phyloP scores from a whole-genome alignment of 1,284 basidiomycete genomes.

The Termitomyces sp. region DNA sequence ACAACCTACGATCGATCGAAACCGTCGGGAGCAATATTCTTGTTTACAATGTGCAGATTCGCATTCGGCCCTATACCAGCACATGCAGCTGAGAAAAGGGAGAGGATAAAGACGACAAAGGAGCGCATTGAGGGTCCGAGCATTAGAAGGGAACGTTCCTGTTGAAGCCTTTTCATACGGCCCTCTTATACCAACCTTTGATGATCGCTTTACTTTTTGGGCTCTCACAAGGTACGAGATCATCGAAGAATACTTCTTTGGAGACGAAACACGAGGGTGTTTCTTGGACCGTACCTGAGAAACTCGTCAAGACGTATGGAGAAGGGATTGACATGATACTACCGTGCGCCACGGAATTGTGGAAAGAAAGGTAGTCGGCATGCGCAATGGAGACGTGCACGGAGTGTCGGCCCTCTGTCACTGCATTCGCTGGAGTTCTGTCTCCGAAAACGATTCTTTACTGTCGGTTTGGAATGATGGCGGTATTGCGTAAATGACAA shows the following conservation, averaged over 20 bases:
- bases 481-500: no score
- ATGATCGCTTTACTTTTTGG: not conserved
- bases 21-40: not conserved
- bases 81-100: not conserved
- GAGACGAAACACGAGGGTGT: no score
- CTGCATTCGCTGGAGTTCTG: no score
- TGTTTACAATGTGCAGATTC: slow-evolving; percentile 1
- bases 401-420: no score
- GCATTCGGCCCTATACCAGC: not conserved
- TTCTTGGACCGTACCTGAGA: no score
- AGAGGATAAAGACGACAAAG: not conserved
- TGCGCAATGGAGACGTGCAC: no score
- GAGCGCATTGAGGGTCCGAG: not conserved
- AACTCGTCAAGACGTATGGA: no score
- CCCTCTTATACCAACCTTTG: not conserved
- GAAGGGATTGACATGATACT: no score
- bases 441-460: no score
- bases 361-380: no score
- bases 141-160: not conserved
- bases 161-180: not conserved
- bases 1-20: not conserved
- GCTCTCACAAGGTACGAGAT: not conserved
- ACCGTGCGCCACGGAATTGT: no score
- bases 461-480: no score
- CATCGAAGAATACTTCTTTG: not conserved